These are phyloP conservation scores for Clarireedia paspali DNA, from an alignment of 2,329 filamentous ascomycete species.

Conservation along the genomic window DNA sequence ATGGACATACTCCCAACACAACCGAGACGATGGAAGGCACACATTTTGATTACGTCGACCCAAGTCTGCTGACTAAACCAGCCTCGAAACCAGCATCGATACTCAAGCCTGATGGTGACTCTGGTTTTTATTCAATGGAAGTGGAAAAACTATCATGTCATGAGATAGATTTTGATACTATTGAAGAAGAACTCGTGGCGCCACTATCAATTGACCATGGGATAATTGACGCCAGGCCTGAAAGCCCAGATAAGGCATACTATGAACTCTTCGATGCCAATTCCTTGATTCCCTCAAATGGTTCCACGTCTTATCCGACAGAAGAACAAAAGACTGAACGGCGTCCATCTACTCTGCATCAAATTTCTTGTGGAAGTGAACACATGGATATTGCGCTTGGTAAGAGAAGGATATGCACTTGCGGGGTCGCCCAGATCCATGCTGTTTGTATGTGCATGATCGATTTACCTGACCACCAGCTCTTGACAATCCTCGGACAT, in stretches of 20 bases:
- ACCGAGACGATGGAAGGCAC: neutral
- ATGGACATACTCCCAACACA: neutral
- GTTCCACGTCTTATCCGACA: neutral
- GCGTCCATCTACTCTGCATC: slow-evolving; percentile 1
- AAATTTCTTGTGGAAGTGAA: slow-evolving; percentile 1
- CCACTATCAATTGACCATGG: neutral
- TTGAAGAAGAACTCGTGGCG: neutral
- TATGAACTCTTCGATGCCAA: slow-evolving; percentile 6
- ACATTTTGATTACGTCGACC: neutral
- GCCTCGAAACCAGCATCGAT: neutral
- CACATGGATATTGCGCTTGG: slow-evolving; percentile 3
- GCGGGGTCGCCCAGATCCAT: slow-evolving; percentile 4
- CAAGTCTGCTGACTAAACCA: neutral
- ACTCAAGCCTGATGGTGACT: neutral
- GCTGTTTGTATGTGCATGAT: slow-evolving; percentile 6
- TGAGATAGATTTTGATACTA: neutral
- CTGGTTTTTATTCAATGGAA: slow-evolving; percentile 5
- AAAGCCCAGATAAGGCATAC: slow-evolving; percentile 7
- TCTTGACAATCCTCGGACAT: neutral
- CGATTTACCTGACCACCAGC: neutral
- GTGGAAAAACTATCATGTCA: neutral
- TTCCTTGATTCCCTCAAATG: slow-evolving; percentile 4
- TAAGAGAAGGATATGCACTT: neutral
- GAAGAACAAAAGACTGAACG: neutral
- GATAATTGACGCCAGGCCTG: neutral